phyloP scores from a whole-genome alignment of 345 rosid genomes.

The Linum tenue region DNA sequence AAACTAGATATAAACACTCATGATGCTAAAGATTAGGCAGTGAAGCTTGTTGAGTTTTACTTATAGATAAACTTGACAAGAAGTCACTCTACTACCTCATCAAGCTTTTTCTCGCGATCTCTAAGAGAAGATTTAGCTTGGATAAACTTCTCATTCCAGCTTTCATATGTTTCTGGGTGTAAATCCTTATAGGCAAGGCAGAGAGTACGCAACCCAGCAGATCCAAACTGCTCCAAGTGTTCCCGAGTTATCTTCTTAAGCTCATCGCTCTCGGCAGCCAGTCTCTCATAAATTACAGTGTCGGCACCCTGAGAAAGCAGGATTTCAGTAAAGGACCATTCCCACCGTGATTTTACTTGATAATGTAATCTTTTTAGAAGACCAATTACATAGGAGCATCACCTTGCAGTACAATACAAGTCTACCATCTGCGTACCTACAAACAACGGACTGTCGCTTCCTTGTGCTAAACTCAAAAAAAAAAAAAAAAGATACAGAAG shows the following conservation, averaged over 20 bases:
- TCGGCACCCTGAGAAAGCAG: conserved; percentile 87
- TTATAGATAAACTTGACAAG: background rate
- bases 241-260: conserved; percentile 69
- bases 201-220: conserved; percentile 96
- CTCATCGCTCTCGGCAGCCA: conserved; percentile 58
- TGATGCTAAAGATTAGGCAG: background rate
- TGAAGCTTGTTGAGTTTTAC: no score
- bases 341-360: background rate
- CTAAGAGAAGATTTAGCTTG: conserved; percentile 91
- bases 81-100: conserved; percentile 48
- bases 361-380: conserved; percentile 10
- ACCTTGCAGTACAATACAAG: conserved; percentile 98
- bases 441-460: conserved; percentile 99
- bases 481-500: conserved; percentile 15
- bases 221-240: conserved; percentile 89
- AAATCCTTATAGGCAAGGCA: conserved; percentile 86
- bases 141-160: conserved; percentile 96
- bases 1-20: background rate
- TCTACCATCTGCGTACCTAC: conserved; percentile 92
- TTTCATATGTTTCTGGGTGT: conserved; percentile 62
- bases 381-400: conserved; percentile 17
- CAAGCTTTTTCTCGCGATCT: conserved; percentile 96
- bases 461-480: conserved; percentile 51
- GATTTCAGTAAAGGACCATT: conserved; percentile 28
- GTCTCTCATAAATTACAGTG: conserved; percentile 83